These are phyloP conservation scores for Fusarium pseudoanthophilum DNA, from an alignment of 2,329 filamentous ascomycete genomes.

Conservation along the genomic window DNA sequence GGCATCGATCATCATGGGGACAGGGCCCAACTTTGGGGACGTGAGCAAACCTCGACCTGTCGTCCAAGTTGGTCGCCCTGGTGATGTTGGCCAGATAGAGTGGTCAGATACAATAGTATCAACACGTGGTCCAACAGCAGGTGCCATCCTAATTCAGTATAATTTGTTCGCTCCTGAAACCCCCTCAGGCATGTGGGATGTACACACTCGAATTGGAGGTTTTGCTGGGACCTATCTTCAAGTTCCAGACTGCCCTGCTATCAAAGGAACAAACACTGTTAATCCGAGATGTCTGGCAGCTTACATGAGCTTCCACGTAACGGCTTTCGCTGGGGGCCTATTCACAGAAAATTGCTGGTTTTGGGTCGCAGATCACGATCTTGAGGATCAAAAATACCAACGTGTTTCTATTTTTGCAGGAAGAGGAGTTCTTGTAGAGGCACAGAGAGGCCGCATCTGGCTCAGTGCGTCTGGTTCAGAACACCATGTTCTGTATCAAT, in stretches of 20 bases:
- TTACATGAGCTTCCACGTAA: conserved; percentile 58
- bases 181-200: conserved; percentile 75
- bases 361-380: conserved; percentile 64
- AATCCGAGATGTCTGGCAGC: conserved; percentile 53
- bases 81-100: conserved; percentile 73
- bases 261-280: conserved; percentile 45
- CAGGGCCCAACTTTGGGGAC: conserved; percentile 66
- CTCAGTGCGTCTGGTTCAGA: conserved; percentile 73
- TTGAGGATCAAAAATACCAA: conserved; percentile 60
- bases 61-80: conserved; percentile 71
- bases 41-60: conserved; percentile 70
- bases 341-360: conserved; percentile 59
- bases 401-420: conserved; percentile 64
- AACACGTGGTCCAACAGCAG: conserved; percentile 72
- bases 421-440: conserved; percentile 61
- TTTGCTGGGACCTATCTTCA: conserved; percentile 76
- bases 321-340: conserved; percentile 50
- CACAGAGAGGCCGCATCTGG: conserved; percentile 59
- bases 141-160: conserved; percentile 78
- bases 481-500: conserved; percentile 75
- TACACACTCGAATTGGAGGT: conserved; percentile 80
- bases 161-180: conserved; percentile 66
- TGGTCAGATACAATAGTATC: conserved; percentile 78
- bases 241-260: conserved; percentile 72
- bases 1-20: conserved; percentile 64